Evolutionary conservation across 805 yeast species (phyloP).

Genomic region (Dipodascus albidus): DNA sequence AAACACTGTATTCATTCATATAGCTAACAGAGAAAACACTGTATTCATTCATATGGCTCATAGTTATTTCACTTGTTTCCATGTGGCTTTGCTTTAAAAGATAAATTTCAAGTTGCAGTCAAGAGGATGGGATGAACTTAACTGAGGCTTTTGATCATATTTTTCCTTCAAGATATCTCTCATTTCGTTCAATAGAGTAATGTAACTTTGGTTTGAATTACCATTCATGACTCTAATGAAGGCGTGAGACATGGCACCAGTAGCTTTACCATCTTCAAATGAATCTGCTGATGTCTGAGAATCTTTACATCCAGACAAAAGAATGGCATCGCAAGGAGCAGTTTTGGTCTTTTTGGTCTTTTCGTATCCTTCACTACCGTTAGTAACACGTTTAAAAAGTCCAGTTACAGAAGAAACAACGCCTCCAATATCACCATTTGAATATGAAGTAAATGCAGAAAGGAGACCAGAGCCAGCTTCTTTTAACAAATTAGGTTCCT

Average conservation of each 20-base stretch:
- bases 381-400: constrained; percentile 24
- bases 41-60: no score
- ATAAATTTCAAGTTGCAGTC: constrained; percentile 46
- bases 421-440: constrained; percentile 44
- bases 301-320: constrained; percentile 75
- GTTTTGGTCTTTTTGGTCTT: constrained; percentile 43
- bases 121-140: constrained; percentile 71
- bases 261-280: constrained; percentile 51
- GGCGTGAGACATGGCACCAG: constrained; percentile 83
- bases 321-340: constrained; percentile 66
- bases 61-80: no score
- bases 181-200: constrained; percentile 60
- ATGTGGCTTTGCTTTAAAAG: no score
- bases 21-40: no score
- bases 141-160: constrained; percentile 75
- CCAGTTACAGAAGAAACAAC: constrained; percentile 32
- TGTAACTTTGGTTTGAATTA: constrained; percentile 55
- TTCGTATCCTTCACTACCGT: constrained; percentile 30
- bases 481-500: constrained; percentile 69
- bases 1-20: no score
- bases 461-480: constrained; percentile 63
- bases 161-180: constrained; percentile 49
- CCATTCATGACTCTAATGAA: constrained; percentile 51
- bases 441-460: constrained; percentile 46
- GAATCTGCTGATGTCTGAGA: constrained; percentile 80